Base-by-base conservation (phyloP, 192 early-diverging fungal genomes). In the Linnemannia elongata region DNA sequence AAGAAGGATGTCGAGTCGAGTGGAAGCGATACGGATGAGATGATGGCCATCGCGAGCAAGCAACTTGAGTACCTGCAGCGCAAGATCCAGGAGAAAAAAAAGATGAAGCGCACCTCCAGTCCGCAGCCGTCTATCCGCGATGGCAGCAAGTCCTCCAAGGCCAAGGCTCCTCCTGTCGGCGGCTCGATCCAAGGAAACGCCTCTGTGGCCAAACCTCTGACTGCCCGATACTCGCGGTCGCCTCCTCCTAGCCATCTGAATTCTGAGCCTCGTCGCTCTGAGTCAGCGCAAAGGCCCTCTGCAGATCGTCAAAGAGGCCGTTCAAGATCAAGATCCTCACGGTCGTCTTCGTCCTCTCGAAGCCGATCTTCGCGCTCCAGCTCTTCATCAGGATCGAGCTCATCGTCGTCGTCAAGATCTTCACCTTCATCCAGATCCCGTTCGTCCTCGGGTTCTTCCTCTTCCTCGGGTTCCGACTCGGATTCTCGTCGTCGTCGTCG, bases 31-130 rank as follows among this genome's bases (percentile, higher is more conserved):
- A 81, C 79, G 39, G 85, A 87, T 30, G 76, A 87, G 47, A 87
- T 87, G 76, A 87, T 87, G 74, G 70, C 75, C 0, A n/a, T 60
- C 42, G 79, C 85, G n/a, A 87, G 79, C 75, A 81, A 81, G 54
- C 85, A 87, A 52, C 69, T 87, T 22, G 80, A 74, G 45, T 87
- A 87, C 35, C 41, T 87, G 24, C 79, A 87, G 72, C 85, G 85
- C 54, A 87, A 81, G 76, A 87, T 87, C 22, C 73, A 81, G 10
- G 79, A 87, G 10, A 76, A 87, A 52, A 87, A 87, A 47, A 81
- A 78, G 57, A 71, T 55, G 49, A 74, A 71, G 35, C 80, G 80
- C 18, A 47, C 74, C 1, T 10, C 35, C 5, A 82, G 73, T 42
- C 74, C 74, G 1, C 55, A 60, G 22, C 12, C 55, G n/a, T 60